phyloP scores from a whole-genome alignment of 2,329 filamentous ascomycete species.

The Penicillium paneum region DNA sequence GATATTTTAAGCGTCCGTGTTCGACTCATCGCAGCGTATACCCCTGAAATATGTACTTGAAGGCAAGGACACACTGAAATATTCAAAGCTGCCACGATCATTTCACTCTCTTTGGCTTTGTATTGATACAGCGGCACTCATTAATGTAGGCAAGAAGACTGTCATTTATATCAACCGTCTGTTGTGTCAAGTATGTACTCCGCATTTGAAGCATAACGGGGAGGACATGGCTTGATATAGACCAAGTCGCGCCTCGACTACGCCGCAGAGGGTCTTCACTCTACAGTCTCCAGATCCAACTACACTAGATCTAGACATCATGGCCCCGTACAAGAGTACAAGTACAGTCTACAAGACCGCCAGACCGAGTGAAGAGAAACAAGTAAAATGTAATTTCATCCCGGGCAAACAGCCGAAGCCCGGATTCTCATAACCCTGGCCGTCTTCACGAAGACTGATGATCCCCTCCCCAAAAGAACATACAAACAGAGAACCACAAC shows the following conservation, averaged over 20 bases:
- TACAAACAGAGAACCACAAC: constrained; percentile 21
- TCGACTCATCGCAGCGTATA: background rate
- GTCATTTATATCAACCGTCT: background rate
- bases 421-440: constrained; percentile 27
- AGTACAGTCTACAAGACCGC: constrained; percentile 2
- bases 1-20: background rate
- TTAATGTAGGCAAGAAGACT: background rate
- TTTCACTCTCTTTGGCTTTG: background rate
- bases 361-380: constrained; percentile 20
- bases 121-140: background rate
- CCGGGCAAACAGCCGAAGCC: constrained; percentile 26
- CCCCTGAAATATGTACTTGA: background rate
- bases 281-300: background rate
- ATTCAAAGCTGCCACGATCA: background rate
- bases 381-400: constrained; percentile 27
- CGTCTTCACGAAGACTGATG: constrained; percentile 21
- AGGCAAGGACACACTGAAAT: background rate
- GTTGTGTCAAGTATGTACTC: background rate
- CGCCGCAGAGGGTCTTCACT: background rate
- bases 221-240: background rate
- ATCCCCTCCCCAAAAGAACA: constrained; percentile 18
- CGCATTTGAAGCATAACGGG: background rate
- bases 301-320: background rate
- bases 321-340: background rate
- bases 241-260: constrained; percentile 1